Evolutionary conservation across 2,329 filamentous ascomycete species (phyloP).

Genomic region (Botryotinia narcissicola): DNA sequence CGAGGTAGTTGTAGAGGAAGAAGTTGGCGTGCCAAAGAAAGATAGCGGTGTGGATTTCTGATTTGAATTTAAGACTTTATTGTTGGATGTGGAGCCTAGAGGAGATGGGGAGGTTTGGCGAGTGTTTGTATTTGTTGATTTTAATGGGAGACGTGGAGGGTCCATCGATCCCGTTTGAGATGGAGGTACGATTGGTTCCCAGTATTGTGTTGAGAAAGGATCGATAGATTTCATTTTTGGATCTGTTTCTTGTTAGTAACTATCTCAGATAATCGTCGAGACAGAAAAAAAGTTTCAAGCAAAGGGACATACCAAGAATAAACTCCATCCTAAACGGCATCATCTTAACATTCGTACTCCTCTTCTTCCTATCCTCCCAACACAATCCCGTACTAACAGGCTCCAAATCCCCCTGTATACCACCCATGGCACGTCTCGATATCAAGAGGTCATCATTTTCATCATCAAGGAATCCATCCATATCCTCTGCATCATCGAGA

Average conservation of each 20-base stretch:
- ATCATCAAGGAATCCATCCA: conserved; percentile 63
- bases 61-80: neutral
- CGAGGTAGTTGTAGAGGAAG: neutral
- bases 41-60: neutral
- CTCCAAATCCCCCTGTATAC: conserved; percentile 65
- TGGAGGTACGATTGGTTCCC: conserved; percentile 46
- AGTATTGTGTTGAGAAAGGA: conserved; percentile 81
- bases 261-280: neutral
- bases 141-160: conserved; percentile 40
- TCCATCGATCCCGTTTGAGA: conserved; percentile 32
- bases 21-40: neutral
- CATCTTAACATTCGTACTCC: conserved; percentile 49
- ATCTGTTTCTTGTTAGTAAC: conserved; percentile 26
- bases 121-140: conserved; percentile 32
- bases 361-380: conserved; percentile 64
- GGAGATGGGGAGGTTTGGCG: conserved; percentile 21
- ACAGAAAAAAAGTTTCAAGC: neutral
- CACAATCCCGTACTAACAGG: conserved; percentile 78
- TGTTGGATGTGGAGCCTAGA: neutral
- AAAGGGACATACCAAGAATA: conserved; percentile 43
- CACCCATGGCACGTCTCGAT: conserved; percentile 50
- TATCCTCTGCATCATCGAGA: conserved; percentile 66
- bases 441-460: conserved; percentile 61
- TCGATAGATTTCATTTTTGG: conserved; percentile 61
- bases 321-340: conserved; percentile 71